Base-by-base conservation (phyloP, 495 filamentous ascomycete genomes). In the Penicillium longicatenatum region DNA sequence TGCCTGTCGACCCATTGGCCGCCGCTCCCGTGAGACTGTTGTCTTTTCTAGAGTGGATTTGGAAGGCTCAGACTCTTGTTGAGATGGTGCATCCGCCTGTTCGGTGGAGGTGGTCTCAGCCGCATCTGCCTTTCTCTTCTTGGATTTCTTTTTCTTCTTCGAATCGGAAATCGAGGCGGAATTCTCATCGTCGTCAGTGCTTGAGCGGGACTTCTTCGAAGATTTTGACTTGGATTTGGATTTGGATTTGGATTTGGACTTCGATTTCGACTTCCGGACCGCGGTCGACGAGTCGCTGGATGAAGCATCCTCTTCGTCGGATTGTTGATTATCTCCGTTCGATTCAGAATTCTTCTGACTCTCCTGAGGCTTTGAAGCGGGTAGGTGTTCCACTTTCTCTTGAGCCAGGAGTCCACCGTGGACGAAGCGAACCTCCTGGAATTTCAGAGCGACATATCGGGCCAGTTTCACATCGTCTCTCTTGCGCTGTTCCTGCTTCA, bases 341-440 rank as follows among this genome's bases (percentile, higher is more conserved):
- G 65, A 58, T 37, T 73, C 58, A 43, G 59, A 63, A 55, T 72
- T 65, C 52, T 68, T 52, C n/a, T 39, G 29, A 16, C 42, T 45
- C 11, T 71, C 63, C 16, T 65, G 62, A 29, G 66, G 53, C 55
- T 61, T 62, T 24, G 65, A 56, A 6, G 65, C 11, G 2, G 67
- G 52, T 21, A 61, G 49, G 71, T 61, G 49, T 77, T 76, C 60
- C 3, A 55, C 44, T 42, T 83, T 81, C 58, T 92, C 88, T 41
- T 89, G 89, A 31, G 87, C 85, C 58, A 97, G 69, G 50, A 89
- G 81, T 2, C 92, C 92, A 43, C 89, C 93, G 50, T 78, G 83
- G 22, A 98, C 87, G 70, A 97, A 98, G 46, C 82, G 80, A 70
- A 94, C 87, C 21, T 79, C 75, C 12, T 89, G 90, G 75, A 84